Conservation (phyloP, 345 rosid species). For the Populus nigra region DNA sequence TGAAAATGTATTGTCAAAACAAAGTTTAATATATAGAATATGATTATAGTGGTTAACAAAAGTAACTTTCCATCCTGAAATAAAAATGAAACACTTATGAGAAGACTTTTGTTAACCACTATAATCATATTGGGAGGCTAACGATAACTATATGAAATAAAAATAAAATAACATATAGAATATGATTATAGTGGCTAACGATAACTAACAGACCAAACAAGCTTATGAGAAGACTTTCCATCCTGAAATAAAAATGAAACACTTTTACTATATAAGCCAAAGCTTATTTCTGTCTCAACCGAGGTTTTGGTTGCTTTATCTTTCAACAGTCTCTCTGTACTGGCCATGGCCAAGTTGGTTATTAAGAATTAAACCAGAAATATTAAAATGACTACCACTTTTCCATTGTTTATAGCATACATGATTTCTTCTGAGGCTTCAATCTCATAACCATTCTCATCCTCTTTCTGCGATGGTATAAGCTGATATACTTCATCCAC, state of each 20-base stretch:
- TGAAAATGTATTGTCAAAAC: no score
- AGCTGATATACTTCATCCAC: conserved; percentile 95
- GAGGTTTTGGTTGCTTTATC: conserved; percentile 14
- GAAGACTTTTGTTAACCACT: no score
- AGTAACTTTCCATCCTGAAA: no score
- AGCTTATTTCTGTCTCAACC: conserved; percentile 12
- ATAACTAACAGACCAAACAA: conserved; percentile 64
- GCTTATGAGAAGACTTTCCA: conserved; percentile 55
- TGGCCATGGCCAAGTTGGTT: no score
- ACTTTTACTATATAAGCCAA: conserved; percentile 24
- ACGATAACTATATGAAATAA: no score
- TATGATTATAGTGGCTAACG: neutral
- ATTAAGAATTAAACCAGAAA: no score
- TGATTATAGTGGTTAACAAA: neutral
- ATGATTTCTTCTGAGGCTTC: conserved; percentile 96
- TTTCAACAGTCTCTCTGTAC: conserved; percentile 35
- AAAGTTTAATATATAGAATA: neutral
- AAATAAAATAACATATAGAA: neutral
- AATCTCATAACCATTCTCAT: conserved; percentile 88
- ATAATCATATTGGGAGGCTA: no score
- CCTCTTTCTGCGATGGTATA: conserved; percentile 91
- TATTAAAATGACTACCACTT: conserved; percentile 57
- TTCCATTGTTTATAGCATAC: conserved; percentile 94
- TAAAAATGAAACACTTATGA: no score
- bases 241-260: conserved; percentile 49